A percentile compares a stretch with the other conserved stretches of the same genome.
These are phyloP conservation scores for Chalciporus sphaerocephalus DNA, from an alignment of 768 basidiomycete genomes.

Conservation along the genomic window DNA sequence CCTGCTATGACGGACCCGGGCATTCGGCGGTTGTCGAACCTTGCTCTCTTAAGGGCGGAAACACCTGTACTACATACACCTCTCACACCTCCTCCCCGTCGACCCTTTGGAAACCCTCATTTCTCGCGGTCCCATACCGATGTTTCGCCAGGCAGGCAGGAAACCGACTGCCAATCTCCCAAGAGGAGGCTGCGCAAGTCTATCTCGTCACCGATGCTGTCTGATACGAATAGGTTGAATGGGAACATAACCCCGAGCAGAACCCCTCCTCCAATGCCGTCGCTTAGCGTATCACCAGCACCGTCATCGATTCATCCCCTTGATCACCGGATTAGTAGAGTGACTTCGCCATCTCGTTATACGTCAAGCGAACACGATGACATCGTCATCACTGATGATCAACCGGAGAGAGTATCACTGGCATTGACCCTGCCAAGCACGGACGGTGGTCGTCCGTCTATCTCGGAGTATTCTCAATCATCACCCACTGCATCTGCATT, in stretches of 20 bases:
- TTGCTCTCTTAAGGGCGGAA: slow-evolving; percentile 54
- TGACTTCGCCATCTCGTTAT: slow-evolving; percentile 26
- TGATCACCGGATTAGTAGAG: slow-evolving; percentile 25
- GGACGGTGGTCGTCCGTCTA: slow-evolving; percentile 43
- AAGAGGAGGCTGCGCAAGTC: slow-evolving; percentile 40
- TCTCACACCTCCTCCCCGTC: slow-evolving; percentile 61
- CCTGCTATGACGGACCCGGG: slow-evolving; percentile 27
- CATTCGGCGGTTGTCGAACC: slow-evolving; percentile 37
- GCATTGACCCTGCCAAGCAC: slow-evolving; percentile 44
- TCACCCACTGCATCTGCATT: slow-evolving; percentile 83
- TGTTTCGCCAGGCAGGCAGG: slow-evolving; percentile 27
- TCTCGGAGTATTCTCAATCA: slow-evolving; percentile 64
- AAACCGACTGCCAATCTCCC: slow-evolving; percentile 7
- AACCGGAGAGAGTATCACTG: slow-evolving; percentile 42
- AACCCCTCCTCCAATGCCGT: slow-evolving; percentile 46
- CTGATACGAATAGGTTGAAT: slow-evolving; percentile 38
- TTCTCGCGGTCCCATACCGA: slow-evolving; percentile 60
- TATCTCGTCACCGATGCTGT: slow-evolving; percentile 52
- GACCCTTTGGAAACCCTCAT: slow-evolving; percentile 37
- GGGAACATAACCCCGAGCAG: slow-evolving; percentile 30
- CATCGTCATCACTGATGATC: slow-evolving; percentile 21
- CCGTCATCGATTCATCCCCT: slow-evolving; percentile 18
- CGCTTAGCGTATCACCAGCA: slow-evolving; percentile 28
- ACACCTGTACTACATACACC: slow-evolving; percentile 63
- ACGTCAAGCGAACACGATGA: slow-evolving; percentile 42